Evolutionary conservation across 2,329 filamentous ascomycete species (phyloP).

Genomic region (Penicillium sp.): DNA sequence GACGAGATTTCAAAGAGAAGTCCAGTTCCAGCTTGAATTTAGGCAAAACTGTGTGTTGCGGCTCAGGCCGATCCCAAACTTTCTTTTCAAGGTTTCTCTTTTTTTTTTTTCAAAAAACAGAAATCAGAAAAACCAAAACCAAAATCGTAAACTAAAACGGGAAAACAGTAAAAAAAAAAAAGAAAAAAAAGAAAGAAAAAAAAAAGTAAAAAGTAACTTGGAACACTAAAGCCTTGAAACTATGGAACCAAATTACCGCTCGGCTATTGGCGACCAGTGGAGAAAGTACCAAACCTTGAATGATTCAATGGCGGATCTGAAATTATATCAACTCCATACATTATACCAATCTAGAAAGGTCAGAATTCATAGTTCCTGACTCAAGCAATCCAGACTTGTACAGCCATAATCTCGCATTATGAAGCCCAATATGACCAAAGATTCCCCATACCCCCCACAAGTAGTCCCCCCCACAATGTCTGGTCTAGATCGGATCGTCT

Average conservation of each 20-base stretch:
- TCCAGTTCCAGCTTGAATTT: not conserved
- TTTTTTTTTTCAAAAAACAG: no score
- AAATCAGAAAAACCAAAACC: no score
- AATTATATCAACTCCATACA: not conserved
- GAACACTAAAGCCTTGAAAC: not conserved
- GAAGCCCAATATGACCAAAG: not conserved
- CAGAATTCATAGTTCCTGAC: not conserved
- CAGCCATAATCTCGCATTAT: not conserved
- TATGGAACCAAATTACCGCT: not conserved
- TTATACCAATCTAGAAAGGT: not conserved
- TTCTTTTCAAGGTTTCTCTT: not conserved
- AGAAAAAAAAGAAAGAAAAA: not conserved
- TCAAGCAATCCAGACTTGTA: not conserved
- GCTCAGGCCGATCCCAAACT: conserved; percentile 23
- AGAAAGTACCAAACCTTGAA: not conserved
- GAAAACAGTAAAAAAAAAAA: not conserved
- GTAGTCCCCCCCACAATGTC: not conserved
- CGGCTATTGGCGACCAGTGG: not conserved
- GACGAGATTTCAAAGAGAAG: not conserved
- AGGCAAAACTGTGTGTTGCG: conserved; percentile 7
- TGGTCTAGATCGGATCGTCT: conserved; percentile 6
- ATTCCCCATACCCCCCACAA: not conserved
- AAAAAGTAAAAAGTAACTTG: not conserved
- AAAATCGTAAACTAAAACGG: not conserved
- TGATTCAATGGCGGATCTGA: not conserved